These are phyloP conservation scores for Ganoderma sinense DNA, from an alignment of 1,284 basidiomycete species.

Conservation along the genomic window DNA sequence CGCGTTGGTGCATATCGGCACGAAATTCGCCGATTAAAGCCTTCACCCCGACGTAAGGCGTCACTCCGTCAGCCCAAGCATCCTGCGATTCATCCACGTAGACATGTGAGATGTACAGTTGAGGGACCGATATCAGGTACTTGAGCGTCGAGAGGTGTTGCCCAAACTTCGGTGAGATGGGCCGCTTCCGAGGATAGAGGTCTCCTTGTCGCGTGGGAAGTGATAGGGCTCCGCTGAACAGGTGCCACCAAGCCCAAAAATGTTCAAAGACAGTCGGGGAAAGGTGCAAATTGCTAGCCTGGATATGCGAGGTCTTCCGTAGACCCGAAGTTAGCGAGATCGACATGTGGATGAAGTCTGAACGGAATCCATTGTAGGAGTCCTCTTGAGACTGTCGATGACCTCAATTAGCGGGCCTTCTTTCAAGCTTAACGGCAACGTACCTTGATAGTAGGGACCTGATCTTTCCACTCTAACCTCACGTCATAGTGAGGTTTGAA, in stretches of 20 bases:
- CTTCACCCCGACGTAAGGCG: slow-evolving; percentile 86
- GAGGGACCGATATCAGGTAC: slow-evolving; percentile 84
- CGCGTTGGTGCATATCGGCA: slow-evolving; percentile 93
- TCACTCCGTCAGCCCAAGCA: slow-evolving; percentile 82
- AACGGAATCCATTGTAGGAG: slow-evolving; percentile 91
- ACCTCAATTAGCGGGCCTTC: background rate
- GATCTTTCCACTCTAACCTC: slow-evolving; percentile 62
- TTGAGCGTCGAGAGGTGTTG: slow-evolving; percentile 92
- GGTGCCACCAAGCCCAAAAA: slow-evolving; percentile 92
- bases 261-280: slow-evolving; percentile 89
- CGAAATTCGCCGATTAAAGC: slow-evolving; percentile 84
- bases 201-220: slow-evolving; percentile 90
- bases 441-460: slow-evolving; percentile 60
- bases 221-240: slow-evolving; percentile 85
- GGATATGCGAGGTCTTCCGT: slow-evolving; percentile 38
- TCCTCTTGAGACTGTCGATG: slow-evolving; percentile 61
- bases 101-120: slow-evolving; percentile 87
- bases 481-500: slow-evolving; percentile 90
- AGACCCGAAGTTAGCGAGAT: slow-evolving; percentile 79
- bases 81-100: slow-evolving; percentile 84
- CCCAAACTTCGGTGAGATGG: slow-evolving; percentile 89
- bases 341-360: slow-evolving; percentile 94
- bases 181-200: slow-evolving; percentile 77
- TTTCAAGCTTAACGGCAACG: slow-evolving; percentile 28
- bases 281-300: slow-evolving; percentile 84